These are phyloP conservation scores for Colletotrichum aenigma DNA, from an alignment of 2,329 filamentous ascomycete species.

Conservation along the genomic window DNA sequence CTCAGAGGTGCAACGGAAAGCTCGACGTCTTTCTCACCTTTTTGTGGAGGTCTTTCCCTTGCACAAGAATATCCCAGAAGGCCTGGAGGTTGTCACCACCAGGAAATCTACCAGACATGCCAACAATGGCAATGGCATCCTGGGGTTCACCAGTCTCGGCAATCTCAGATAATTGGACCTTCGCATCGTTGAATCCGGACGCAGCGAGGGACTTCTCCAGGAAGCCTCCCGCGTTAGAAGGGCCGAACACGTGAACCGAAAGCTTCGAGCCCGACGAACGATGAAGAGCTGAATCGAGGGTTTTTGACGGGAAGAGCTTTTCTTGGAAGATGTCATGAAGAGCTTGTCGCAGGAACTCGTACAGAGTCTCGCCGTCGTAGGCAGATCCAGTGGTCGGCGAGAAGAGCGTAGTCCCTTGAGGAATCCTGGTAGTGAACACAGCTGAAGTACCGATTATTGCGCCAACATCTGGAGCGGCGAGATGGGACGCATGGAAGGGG, in stretches of 20 bases:
- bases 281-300: background rate
- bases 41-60: conserved; percentile 68
- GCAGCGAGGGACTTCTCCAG: background rate
- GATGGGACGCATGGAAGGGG: background rate
- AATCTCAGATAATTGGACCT: background rate
- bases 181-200: background rate
- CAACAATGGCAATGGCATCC: conserved; percentile 60
- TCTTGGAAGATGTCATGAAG: background rate
- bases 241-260: background rate
- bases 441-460: background rate
- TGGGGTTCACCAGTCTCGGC: background rate
- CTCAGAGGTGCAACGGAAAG: background rate
- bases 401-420: background rate
- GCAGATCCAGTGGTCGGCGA: background rate
- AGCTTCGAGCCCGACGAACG: background rate
- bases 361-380: background rate
- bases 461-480: background rate
- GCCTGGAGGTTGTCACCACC: conserved; percentile 25
- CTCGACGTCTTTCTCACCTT: background rate
- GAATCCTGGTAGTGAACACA: background rate
- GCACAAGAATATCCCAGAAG: conserved; percentile 68
- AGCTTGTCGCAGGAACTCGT: background rate
- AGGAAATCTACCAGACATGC: conserved; percentile 69
- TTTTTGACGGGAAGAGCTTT: background rate
- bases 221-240: background rate